Evolutionary conservation across 2,329 filamentous ascomycete species (phyloP), one percentile per base, ranked within the genome.

Genomic region (Botrytis fragariae): DNA sequence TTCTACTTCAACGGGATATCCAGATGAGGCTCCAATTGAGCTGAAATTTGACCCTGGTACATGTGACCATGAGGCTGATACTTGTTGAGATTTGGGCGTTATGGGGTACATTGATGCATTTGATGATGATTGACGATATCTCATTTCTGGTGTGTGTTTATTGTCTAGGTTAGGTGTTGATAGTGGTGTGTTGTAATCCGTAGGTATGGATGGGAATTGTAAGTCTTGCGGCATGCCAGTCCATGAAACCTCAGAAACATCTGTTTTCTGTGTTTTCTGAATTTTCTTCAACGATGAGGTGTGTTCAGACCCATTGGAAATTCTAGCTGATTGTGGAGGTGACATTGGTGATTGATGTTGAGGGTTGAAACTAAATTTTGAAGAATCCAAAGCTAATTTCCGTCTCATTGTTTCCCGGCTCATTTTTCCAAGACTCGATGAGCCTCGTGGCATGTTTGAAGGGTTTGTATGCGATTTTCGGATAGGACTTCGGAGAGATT

Each of bases 301-400:
- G 42, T 68, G n/a, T 35, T 73, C 71, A 3, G 76, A 74, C 1
- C 63, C 67, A 68, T 74, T 74, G 39, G 82, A 78, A 6, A 83
- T 80, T 70, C 82, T 84, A 72, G 83, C 82, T 60, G 85, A 84
- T 73, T 82, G 82, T 64, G 84, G 84, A 60, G 85, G 83, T 35
- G 85, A 85, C 22, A 78, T 72, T 84, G 82, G 72, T 84, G 81
- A 22, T 85, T 82, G 75, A 83, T 80, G 25, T 85, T 82, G 75
- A 83, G 80, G 65, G 20, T 85, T 84, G 61, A 88, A 80, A 74
- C 83, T 83, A 78, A 88, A 87, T 74, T 85, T 85, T 9, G 77
- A 45, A 29, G 75, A 69, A 57, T 79, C 76, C 16, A 74, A 65
- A 73, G 88, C 84, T 62, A 88, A 83, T 74, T 86, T 85, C 76